Conservation (phyloP, 108 stramenopile species). For the Nitzschia inconspicua region DNA sequence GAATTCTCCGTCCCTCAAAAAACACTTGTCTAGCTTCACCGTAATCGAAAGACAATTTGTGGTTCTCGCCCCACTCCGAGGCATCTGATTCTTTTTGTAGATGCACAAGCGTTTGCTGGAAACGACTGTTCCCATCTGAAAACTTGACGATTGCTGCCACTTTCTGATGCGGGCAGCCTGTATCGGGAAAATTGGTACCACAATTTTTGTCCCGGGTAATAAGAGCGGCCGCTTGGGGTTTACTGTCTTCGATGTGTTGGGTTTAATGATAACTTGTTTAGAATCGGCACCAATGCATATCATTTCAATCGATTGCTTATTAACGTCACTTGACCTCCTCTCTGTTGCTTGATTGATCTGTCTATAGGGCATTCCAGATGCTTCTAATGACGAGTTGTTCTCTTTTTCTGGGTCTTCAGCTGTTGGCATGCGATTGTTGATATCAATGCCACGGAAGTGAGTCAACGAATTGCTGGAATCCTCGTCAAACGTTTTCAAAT, state of each 20-base stretch:
- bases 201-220: constrained; percentile 69
- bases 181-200: constrained; percentile 71
- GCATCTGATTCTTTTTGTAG: constrained; percentile 19
- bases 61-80: constrained; percentile 8
- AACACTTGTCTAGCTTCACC: constrained; percentile 70
- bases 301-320: background rate
- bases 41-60: constrained; percentile 77
- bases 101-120: constrained; percentile 59
- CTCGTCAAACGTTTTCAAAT: background rate
- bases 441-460: background rate
- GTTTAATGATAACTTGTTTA: background rate
- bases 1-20: constrained; percentile 72
- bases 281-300: background rate
- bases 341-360: too few species aligned
- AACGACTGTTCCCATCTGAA: constrained; percentile 84
- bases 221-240: constrained; percentile 25
- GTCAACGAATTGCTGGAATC: background rate
- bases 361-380: background rate
- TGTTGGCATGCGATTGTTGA: background rate
- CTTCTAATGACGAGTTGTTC: background rate
- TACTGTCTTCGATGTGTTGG: background rate
- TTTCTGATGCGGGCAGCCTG: constrained; percentile 16
- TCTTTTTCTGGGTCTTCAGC: background rate
- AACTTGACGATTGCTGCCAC: constrained; percentile 7
- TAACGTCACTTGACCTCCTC: too few species aligned